Base-by-base conservation (phyloP, 202 grass and related monocot species). In the Dendrocalamus latiflorus region DNA sequence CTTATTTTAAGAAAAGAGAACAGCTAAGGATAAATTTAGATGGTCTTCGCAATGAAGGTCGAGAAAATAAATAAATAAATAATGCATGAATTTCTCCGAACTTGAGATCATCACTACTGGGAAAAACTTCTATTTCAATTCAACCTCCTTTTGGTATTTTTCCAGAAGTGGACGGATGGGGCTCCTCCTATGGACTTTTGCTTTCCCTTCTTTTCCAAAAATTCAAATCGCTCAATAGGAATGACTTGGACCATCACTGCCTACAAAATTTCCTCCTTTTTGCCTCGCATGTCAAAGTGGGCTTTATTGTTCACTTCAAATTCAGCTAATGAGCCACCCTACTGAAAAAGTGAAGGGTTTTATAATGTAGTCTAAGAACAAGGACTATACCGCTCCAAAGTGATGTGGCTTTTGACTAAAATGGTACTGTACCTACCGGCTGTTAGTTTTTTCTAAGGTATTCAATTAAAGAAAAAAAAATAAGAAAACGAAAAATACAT, bases 311-410 rank as follows among this genome's bases (percentile, higher is more conserved):
- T 64, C 1, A 47, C 25, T 72, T 62, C 47, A 56, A 18, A 73
- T 51, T 79, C 37, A 41, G 37, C 18, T 75, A 58, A 34, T n/a
- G 16, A 78, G 61, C 33, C 65, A 83, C 28, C 34, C 13, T 68
- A 63, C 51, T 11, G 25, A 24, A 62, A 62, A 75, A 80, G 34
- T 30, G 12, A 41, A 34, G 26, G 42, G 18, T 64, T 66, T 74
- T 72, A 53, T 9, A 76, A 72, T 71, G 49, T 25, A 28, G 2
- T 53, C 18, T 47, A 30, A 86, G 58, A 76, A 80, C 43, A 72
- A 75, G 39, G 38, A 60, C 39, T 22, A 63, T 67, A n/a, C n/a
- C n/a, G n/a, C n/a, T n/a, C n/a, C n/a, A n/a, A n/a, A n/a, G n/a
- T n/a, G n/a, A n/a, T n/a, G n/a, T n/a, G n/a, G n/a, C n/a, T n/a